A percentile compares a stretch with the other conserved stretches of the same genome.
Evolutionary conservation across 345 rosid species (phyloP).

Genomic region (Lepidium didymum): DNA sequence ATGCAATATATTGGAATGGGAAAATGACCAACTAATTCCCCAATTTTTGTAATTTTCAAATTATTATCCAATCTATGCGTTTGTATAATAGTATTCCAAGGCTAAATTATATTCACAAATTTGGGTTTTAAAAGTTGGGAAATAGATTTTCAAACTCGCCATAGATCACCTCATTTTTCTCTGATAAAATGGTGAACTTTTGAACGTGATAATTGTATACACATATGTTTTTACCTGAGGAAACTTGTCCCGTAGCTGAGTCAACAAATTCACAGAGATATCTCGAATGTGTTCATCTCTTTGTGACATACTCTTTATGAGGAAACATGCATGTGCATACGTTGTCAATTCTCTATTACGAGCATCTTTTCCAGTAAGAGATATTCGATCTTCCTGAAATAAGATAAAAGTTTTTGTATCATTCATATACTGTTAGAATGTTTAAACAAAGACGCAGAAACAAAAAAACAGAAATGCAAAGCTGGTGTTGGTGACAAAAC

Average conservation of each 20-base stretch:
- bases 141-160: not conserved
- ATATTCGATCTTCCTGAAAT: conserved; percentile 78
- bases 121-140: no score
- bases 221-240: conserved; percentile 62
- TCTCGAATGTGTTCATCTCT: conserved; percentile 93
- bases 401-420: conserved; percentile 22
- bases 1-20: not conserved
- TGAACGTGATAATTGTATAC: not conserved
- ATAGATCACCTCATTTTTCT: conserved; percentile 2
- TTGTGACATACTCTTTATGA: conserved; percentile 88
- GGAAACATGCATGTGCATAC: conserved; percentile 80
- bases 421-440: conserved; percentile 8
- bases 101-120: no score
- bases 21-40: no score
- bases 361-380: conserved; percentile 77
- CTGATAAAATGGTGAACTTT: conserved; percentile 11
- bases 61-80: no score
- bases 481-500: conserved; percentile 2
- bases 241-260: conserved; percentile 91
- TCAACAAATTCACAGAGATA: conserved; percentile 74
- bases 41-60: no score
- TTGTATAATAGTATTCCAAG: no score
- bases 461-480: not conserved
- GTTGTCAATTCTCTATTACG: conserved; percentile 76
- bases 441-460: not conserved